Percentiles rank a stretch among this genome's conserved stretches.
Evolutionary conservation across 2,329 filamentous ascomycete species (phyloP).

Genomic region (Neofusicoccum sp.): DNA sequence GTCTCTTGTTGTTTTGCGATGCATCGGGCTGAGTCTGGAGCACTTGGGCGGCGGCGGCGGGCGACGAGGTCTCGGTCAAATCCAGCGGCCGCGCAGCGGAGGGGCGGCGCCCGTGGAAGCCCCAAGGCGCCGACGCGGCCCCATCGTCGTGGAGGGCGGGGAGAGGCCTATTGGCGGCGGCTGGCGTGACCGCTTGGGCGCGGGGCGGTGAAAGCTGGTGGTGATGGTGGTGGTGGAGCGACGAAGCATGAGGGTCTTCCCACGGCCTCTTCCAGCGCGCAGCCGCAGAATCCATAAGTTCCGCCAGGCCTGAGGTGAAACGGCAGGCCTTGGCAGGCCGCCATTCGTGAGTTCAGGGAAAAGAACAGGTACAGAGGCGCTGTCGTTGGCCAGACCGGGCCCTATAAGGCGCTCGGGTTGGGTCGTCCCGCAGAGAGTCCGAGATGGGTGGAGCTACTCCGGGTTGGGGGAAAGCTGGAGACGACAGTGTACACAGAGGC

Average conservation of each 20-base stretch:
- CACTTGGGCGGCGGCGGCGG: background rate
- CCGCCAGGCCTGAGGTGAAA: conserved; percentile 26
- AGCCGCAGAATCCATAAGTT: conserved; percentile 35
- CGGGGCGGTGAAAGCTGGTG: background rate
- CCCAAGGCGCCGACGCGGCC: background rate
- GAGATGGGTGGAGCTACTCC: conserved; percentile 1
- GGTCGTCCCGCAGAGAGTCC: background rate
- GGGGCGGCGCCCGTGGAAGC: background rate
- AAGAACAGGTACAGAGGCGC: background rate
- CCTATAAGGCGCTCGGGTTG: conserved; percentile 12
- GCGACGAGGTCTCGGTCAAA: conserved; percentile 1
- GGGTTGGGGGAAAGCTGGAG: conserved; percentile 12
- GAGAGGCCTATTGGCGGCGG: background rate
- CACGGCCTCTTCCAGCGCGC: conserved; percentile 35
- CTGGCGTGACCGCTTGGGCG: background rate
- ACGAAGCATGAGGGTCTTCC: conserved; percentile 29
- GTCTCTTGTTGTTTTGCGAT: conserved; percentile 18
- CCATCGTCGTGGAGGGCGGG: background rate
- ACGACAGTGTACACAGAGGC: background rate
- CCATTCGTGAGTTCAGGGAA: conserved; percentile 29
- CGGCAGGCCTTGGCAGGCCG: conserved; percentile 27
- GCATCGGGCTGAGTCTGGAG: conserved; percentile 3
- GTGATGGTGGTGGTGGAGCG: background rate
- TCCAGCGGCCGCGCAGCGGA: background rate
- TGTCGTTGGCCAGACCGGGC: background rate